Conservation (phyloP, 306 rosid genomes). For the Neltuma alba region DNA sequence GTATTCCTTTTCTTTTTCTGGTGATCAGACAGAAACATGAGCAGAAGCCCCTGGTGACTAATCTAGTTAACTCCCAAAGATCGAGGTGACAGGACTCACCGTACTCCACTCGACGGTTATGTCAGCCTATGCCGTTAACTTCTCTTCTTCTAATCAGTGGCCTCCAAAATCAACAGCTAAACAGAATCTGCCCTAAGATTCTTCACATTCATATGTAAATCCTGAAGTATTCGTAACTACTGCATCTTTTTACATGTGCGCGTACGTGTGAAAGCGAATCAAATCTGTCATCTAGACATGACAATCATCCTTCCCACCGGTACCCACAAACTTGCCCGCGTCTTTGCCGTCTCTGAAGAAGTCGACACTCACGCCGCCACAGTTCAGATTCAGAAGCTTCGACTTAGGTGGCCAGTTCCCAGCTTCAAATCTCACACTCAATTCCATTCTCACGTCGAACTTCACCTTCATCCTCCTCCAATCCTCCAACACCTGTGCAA, state of each 20-base stretch:
- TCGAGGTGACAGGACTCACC: too few species aligned
- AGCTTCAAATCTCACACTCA: conserved; percentile 29
- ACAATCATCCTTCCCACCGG: conserved; percentile 31
- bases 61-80: too few species aligned
- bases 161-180: not conserved
- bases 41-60: too few species aligned
- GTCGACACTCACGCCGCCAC: conserved; percentile 36
- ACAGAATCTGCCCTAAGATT: not conserved
- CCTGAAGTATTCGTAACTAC: not conserved
- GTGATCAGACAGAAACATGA: too few species aligned
- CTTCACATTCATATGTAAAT: not conserved
- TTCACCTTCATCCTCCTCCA: conserved; percentile 37
- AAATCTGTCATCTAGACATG: not conserved
- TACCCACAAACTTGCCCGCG: conserved; percentile 31
- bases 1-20: too few species aligned
- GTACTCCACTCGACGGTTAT: too few species aligned
- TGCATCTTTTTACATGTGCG: not conserved
- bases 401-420: conserved; percentile 38
- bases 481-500: conserved; percentile 14
- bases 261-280: not conserved
- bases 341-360: conserved; percentile 8
- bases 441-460: conserved; percentile 29
- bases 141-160: too few species aligned
- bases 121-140: too few species aligned
- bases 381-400: conserved; percentile 21